Conservation (phyloP, 108 stramenopile species). For the Fragilaria radians region DNA sequence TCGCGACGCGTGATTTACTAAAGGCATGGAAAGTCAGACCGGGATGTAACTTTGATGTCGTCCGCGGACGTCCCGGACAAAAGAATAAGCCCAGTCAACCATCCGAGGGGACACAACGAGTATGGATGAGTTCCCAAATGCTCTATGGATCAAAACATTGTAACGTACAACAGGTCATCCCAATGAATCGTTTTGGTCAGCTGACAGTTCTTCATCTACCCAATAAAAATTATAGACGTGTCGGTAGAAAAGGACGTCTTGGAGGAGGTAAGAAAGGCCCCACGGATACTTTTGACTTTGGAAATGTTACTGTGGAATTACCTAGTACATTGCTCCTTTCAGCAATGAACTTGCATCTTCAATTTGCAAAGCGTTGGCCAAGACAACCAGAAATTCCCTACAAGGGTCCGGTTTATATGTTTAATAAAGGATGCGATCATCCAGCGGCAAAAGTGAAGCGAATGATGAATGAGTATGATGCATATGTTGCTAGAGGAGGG, state of each 20-base stretch:
- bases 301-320: slow-evolving; percentile 54
- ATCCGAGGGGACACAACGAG: slow-evolving; percentile 73
- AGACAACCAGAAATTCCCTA: slow-evolving; percentile 32
- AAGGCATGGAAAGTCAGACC: slow-evolving; percentile 62
- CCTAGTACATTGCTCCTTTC: slow-evolving; percentile 39
- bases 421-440: slow-evolving; percentile 38
- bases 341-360: slow-evolving; percentile 69
- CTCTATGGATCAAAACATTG: slow-evolving; percentile 66
- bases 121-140: slow-evolving; percentile 84
- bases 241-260: slow-evolving; percentile 52
- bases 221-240: slow-evolving; percentile 85
- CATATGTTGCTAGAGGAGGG: slow-evolving; percentile 72
- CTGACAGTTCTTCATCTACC: slow-evolving; percentile 76
- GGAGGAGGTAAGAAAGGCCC: slow-evolving; percentile 40
- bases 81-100: slow-evolving; percentile 58
- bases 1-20: slow-evolving; percentile 60
- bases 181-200: slow-evolving; percentile 63
- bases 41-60: slow-evolving; percentile 57
- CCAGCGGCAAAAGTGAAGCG: slow-evolving; percentile 28
- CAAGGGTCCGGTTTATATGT: slow-evolving; percentile 49
- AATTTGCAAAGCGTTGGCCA: slow-evolving; percentile 40
- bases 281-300: slow-evolving; percentile 62
- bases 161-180: slow-evolving; percentile 60
- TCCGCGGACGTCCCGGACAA: slow-evolving; percentile 52
- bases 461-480: slow-evolving; percentile 54